Base-by-base conservation (phyloP, 768 basidiomycete genomes). In the Pulveroboletus sp. region DNA sequence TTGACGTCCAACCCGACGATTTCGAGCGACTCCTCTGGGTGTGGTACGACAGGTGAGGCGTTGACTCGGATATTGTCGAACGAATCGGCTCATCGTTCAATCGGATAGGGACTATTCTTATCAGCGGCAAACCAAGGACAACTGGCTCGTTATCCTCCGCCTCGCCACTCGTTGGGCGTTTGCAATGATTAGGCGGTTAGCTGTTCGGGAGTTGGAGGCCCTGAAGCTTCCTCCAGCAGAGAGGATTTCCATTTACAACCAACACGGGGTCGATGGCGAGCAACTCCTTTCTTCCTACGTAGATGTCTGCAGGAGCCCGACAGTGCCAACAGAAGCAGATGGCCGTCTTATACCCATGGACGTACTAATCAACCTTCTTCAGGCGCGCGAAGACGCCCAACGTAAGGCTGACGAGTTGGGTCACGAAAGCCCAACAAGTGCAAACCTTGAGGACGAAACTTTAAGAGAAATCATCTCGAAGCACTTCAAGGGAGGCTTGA, bases 111-210 rank as follows among this genome's bases (percentile, higher is more conserved):
- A 71, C 31, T 83, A 81, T 55, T 76, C 78, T 0, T 61, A 82
- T 5, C 79, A 77, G 37, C 69, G 77, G 6, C 78, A 79, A 1
- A 54, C 66, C 2, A 66, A 76, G 0, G 71, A 74, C 0, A 74
- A 75, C 2, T 89, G 86, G 86, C 56, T 63, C 0, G 63, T 60
- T 0, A 80, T 89, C 48, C 71, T 89, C 2, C 63, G 57, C 8
- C 78, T 87, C 21, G 66, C 84, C 0, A 65, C 75, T 11, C 69
- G 71, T 11, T 89, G 84, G 84, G 42, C 57, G 0, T 86, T 87
- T 49, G 57, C 63, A 0, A 72, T 78, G 49, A 75, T 84, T 37
- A 78, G 64, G 48, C 67, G 56, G 43, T 76, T 72, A 5, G 81
- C 82, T 0, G 57, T 83, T 2, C 76, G 82, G 3, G 76, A 85